Conservation (phyloP, 2,329 filamentous ascomycete species). For the Diplocarpon mali region DNA sequence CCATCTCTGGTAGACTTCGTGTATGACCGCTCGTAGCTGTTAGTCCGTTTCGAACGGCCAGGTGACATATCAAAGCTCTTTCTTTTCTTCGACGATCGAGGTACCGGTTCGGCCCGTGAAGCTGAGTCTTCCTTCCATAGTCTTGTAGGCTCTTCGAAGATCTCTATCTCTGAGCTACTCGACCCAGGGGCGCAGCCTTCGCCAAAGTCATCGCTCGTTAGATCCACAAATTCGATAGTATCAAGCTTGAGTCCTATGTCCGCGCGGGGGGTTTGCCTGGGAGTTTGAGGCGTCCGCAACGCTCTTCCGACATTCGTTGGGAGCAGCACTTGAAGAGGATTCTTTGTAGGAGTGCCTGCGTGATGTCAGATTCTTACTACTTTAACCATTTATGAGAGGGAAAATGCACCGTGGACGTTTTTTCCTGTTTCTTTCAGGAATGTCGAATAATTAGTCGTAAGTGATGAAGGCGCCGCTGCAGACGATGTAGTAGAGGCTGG, state of each 20-base stretch:
- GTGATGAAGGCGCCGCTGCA: conserved; percentile 11
- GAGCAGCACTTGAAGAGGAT: conserved; percentile 5
- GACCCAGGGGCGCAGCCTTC: conserved; percentile 12
- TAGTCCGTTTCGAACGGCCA: conserved; percentile 7
- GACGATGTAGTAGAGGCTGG: conserved; percentile 24
- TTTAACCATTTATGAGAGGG: not conserved
- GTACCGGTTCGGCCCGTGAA: conserved; percentile 21
- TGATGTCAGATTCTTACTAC: not conserved
- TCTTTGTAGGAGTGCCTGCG: conserved; percentile 20
- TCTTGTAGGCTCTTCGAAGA: conserved; percentile 15
- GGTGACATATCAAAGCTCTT: conserved; percentile 26
- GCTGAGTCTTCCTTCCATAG: conserved; percentile 23
- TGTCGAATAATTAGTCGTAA: conserved; percentile 16
- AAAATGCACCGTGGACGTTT: not conserved
- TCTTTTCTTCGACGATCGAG: conserved; percentile 22
- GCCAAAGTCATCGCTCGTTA: conserved; percentile 22
- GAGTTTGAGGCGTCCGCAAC: conserved; percentile 24
- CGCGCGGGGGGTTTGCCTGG: conserved; percentile 20
- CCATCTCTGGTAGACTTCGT: not conserved
- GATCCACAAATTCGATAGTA: conserved; percentile 25
- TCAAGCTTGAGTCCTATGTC: conserved; percentile 10
- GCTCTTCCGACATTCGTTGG: conserved; percentile 13
- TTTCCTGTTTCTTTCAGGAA: conserved; percentile 17
- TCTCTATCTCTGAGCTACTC: conserved; percentile 17
- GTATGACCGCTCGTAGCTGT: conserved; percentile 5